Evolutionary conservation across 2,329 filamentous ascomycete species (phyloP), one percentile per base, ranked within the genome.

Genomic region (Cladophialophora bantiana): DNA sequence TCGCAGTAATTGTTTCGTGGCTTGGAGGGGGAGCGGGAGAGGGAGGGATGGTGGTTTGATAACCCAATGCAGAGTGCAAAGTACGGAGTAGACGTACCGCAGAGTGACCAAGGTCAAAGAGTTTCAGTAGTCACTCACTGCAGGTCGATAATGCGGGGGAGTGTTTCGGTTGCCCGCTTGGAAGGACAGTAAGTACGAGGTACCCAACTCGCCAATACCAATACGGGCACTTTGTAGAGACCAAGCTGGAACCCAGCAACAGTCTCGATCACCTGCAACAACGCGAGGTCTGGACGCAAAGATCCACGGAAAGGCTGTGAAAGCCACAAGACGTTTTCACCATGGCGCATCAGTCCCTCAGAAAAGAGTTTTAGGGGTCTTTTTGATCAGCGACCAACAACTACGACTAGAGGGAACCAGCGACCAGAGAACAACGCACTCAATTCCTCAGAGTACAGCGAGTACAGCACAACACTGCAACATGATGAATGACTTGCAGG

Each of bases 401-500:
- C 35, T 45, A 56, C 50, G 32, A 61, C 61, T 57, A 58, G 40
- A 58, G 57, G 45, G 50, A 42, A 62, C 52, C 62, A 60, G 54
- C 50, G 60, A 63, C 52, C 62, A 60, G 54, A 55, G 60, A 63
- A 64, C 60, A 60, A 52, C 58, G 62, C 62, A 54, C 58, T 56
- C 52, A 52, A 62, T 38, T 62, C 20, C 60, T n/a, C 55, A 57
- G 31, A 52, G 56, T 64, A 69, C 60, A 64, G 54, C 68, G 31
- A 57, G 56, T 64, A 69, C 60, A 64, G 54, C 68, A 65, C 64
- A 65, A 45, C 66, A 59, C 65, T 62, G 55, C 68, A 54, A 53
- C 40, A 62, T 62, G 35, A 56, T 54, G 57, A 63, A 69, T 69
- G 67, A 68, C 69, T 69, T 71, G 67, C 69, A 69, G 67, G 63